These are phyloP conservation scores for Ilyonectria mors-panacis DNA, from an alignment of 2,329 filamentous ascomycete species.

Conservation along the genomic window DNA sequence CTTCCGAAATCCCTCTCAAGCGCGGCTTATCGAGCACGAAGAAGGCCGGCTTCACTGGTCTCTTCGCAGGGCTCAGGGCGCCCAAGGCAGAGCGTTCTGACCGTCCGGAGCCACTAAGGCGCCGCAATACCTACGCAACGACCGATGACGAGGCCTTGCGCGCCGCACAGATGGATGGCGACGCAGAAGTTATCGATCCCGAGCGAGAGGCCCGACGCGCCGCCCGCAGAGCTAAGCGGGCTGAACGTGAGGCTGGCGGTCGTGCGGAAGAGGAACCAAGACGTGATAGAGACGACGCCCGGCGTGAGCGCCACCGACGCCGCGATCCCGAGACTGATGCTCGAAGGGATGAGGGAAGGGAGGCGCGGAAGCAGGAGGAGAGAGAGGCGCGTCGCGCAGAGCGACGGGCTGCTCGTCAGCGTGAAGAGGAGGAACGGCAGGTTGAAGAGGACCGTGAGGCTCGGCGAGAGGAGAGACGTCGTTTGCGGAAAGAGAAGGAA, in stretches of 20 bases:
- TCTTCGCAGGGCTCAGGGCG: constrained; percentile 74
- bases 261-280: constrained; percentile 66
- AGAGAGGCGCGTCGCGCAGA: constrained; percentile 72
- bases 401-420: constrained; percentile 59
- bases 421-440: constrained; percentile 44
- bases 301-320: constrained; percentile 67
- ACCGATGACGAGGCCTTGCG: constrained; percentile 65
- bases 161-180: constrained; percentile 66
- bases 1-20: constrained; percentile 52
- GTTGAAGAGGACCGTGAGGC: constrained; percentile 67
- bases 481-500: constrained; percentile 62
- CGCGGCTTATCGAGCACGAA: constrained; percentile 59
- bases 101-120: constrained; percentile 55
- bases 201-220: constrained; percentile 74
- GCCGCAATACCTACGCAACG: constrained; percentile 64
- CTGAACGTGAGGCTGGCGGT: constrained; percentile 63
- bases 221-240: constrained; percentile 72
- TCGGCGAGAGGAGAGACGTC: constrained; percentile 65
- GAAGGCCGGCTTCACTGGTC: constrained; percentile 68
- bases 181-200: constrained; percentile 64
- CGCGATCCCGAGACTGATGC: constrained; percentile 68
- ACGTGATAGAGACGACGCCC: constrained; percentile 69
- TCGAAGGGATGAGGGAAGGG: constrained; percentile 55
- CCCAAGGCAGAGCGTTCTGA: constrained; percentile 59
- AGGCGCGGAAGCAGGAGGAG: constrained; percentile 53